Evolutionary conservation across 2,329 filamentous ascomycete genomes (phyloP).

Genomic region (Aspergillus floridensis): DNA sequence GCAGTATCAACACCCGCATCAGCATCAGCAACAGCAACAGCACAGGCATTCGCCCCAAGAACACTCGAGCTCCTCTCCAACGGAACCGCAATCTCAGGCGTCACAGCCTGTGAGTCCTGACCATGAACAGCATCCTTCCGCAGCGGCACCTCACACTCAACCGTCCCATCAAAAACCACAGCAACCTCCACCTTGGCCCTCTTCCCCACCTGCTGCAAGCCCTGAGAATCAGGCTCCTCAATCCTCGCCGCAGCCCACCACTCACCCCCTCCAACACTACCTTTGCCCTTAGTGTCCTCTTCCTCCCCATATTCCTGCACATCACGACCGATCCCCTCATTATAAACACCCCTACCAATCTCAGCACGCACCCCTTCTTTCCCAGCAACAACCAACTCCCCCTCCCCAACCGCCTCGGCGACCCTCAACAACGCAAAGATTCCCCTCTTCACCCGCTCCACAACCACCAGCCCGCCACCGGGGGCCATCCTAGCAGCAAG

Average conservation of each 20-base stretch:
- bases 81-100: neutral
- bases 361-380: neutral
- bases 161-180: constrained; percentile 23
- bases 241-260: constrained; percentile 40
- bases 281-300: neutral
- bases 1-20: neutral
- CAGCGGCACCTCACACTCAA: neutral
- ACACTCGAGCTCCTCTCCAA: neutral
- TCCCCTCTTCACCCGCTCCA: constrained; percentile 40
- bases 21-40: neutral
- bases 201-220: constrained; percentile 18
- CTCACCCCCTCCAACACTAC: constrained; percentile 12
- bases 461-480: constrained; percentile 35
- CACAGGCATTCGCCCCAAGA: neutral
- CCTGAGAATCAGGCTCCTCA: constrained; percentile 26
- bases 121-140: neutral
- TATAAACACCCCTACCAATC: neutral
- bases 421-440: constrained; percentile 42
- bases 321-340: neutral
- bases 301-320: neutral
- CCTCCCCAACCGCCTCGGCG: constrained; percentile 34
- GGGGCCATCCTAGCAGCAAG: constrained; percentile 32
- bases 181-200: constrained; percentile 28
- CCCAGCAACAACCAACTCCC: constrained; percentile 36
- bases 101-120: neutral